A percentile compares a stretch with the other conserved stretches of the same genome.
phyloP scores from a whole-genome alignment of 1,139 yeast genomes.

The Torulaspora pretoriensis region DNA sequence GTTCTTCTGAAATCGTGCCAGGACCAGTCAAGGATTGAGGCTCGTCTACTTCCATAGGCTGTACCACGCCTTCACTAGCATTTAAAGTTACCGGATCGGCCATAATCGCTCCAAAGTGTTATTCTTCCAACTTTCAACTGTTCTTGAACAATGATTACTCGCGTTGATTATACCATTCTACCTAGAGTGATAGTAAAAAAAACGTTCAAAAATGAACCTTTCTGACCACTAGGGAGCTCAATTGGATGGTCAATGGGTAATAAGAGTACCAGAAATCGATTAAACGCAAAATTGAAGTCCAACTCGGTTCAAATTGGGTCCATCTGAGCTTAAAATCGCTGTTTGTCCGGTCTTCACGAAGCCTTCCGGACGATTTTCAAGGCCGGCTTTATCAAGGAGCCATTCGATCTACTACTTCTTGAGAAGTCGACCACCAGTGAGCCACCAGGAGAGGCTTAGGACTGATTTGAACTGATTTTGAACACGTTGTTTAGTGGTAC shows the following conservation, averaged over 20 bases:
- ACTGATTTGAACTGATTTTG: not conserved
- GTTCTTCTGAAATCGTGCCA: not conserved
- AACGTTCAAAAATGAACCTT: not conserved
- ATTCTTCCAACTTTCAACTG: not conserved
- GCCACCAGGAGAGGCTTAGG: not conserved
- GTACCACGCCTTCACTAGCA: not conserved
- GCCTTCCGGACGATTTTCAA: not conserved
- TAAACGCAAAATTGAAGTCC: not conserved
- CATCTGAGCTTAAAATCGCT: not conserved
- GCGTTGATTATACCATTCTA: not conserved
- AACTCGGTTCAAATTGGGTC: not conserved
- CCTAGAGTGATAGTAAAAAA: not conserved
- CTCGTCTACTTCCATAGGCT: slow-evolving; percentile 9
- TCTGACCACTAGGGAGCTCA: not conserved
- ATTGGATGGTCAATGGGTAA: not conserved
- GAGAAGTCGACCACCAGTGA: not conserved
- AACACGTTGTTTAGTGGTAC: not conserved
- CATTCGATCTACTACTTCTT: not conserved
- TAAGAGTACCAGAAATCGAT: not conserved
- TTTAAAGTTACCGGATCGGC: not conserved
- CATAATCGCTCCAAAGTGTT: not conserved
- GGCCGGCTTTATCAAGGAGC: slow-evolving; percentile 4
- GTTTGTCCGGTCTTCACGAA: not conserved
- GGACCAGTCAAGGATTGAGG: not conserved
- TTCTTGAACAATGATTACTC: not conserved